These are phyloP conservation scores for Coemansia sp. DNA, from an alignment of 192 early-diverging fungal species.

Conservation along the genomic window DNA sequence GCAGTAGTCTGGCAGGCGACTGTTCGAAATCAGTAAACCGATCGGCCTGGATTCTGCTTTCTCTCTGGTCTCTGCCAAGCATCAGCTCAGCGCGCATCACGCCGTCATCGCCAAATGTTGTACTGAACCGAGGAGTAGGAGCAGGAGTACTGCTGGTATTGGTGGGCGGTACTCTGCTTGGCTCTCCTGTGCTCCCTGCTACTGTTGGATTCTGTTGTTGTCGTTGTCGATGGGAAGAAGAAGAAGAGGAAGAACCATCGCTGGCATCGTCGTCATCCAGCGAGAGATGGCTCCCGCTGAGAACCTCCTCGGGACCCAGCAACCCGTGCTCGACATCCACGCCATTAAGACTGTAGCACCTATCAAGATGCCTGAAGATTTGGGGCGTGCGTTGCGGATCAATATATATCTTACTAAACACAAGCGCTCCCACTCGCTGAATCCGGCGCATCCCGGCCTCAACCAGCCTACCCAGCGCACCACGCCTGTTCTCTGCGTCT, in stretches of 20 bases:
- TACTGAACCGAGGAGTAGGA: constrained; percentile 24
- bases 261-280: not conserved
- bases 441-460: constrained; percentile 7
- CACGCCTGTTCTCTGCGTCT: constrained; percentile 20
- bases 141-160: no score
- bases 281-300: constrained; percentile 10
- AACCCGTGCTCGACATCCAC: constrained; percentile 1
- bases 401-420: constrained; percentile 50
- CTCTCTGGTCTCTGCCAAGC: constrained; percentile 60
- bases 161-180: no score
- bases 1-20: constrained; percentile 68
- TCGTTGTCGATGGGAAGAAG: not conserved
- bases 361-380: constrained; percentile 37
- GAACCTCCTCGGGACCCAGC: not conserved
- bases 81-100: constrained; percentile 44
- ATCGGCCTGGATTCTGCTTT: constrained; percentile 62
- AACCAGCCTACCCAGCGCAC: constrained; percentile 11
- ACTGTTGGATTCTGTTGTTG: not conserved
- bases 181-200: not conserved
- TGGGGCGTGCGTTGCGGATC: constrained; percentile 33
- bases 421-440: constrained; percentile 7
- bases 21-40: constrained; percentile 71
- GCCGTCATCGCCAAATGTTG: constrained; percentile 25
- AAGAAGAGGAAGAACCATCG: no score
- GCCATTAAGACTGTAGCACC: constrained; percentile 37